These are phyloP conservation scores for Xylariales sp. DNA, from an alignment of 2,329 filamentous ascomycete genomes.

Conservation along the genomic window DNA sequence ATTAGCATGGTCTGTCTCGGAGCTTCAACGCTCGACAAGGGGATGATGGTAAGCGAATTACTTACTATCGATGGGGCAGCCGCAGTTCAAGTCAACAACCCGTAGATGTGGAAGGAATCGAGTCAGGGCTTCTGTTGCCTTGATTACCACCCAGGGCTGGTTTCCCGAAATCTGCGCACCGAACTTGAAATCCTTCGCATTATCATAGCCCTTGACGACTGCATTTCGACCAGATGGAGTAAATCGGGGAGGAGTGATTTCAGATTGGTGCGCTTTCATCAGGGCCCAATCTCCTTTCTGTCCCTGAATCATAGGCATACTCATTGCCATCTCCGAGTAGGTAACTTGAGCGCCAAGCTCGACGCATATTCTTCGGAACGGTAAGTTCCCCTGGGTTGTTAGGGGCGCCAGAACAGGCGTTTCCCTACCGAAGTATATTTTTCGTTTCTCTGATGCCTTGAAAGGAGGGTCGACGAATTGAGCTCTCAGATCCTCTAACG, in stretches of 20 bases:
- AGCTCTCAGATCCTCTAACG: slow-evolving; percentile 66
- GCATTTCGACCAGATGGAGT: slow-evolving; percentile 39
- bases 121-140: slow-evolving; percentile 78
- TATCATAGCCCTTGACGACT: slow-evolving; percentile 73
- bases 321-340: slow-evolving; percentile 98
- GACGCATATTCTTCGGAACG: slow-evolving; percentile 85
- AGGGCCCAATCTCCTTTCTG: slow-evolving; percentile 91
- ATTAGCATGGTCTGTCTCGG: too few relatives aligned
- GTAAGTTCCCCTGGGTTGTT: slow-evolving; percentile 94
- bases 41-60: too few relatives aligned
- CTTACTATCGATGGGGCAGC: slow-evolving; percentile 94
- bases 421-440: slow-evolving; percentile 88
- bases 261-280: slow-evolving; percentile 85
- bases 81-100: slow-evolving; percentile 92
- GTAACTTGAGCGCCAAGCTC: slow-evolving; percentile 88
- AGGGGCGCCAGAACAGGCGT: slow-evolving; percentile 91
- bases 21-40: too few relatives aligned
- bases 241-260: slow-evolving; percentile 68
- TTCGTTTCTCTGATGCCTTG: slow-evolving; percentile 86
- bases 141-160: slow-evolving; percentile 85
- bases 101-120: slow-evolving; percentile 76
- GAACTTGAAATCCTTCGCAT: slow-evolving; percentile 78
- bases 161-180: slow-evolving; percentile 90
- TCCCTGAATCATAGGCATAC: slow-evolving; percentile 82
- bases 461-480: slow-evolving; percentile 82